phyloP scores from a whole-genome alignment of 75 land plant species.

The Picea sitchensis region DNA sequence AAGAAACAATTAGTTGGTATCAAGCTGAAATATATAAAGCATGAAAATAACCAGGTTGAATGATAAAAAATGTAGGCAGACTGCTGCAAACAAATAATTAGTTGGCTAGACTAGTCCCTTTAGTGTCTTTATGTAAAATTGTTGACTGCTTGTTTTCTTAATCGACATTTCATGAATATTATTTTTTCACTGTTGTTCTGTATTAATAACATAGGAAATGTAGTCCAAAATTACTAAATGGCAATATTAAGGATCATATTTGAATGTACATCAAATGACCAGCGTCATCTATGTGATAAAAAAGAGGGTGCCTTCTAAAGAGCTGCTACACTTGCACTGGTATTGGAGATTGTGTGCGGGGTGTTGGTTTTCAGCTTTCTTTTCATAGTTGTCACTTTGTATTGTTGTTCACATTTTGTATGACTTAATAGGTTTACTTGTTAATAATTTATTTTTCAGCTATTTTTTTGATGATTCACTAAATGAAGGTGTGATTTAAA shows the following conservation, averaged over 20 bases:
- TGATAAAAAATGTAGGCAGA: not conserved
- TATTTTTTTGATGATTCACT: not conserved
- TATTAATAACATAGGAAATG: not conserved
- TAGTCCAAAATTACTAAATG: not conserved
- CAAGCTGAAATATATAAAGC: too few relatives aligned
- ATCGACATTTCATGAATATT: not conserved
- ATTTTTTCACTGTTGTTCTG: not conserved
- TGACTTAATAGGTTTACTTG: too few relatives aligned
- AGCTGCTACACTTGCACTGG: not conserved
- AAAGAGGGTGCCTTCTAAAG: not conserved
- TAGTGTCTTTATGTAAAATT: not conserved
- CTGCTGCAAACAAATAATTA: not conserved
- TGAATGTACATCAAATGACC: not conserved
- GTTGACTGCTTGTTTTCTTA: not conserved
- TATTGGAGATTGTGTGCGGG: not conserved
- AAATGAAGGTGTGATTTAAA: not conserved
- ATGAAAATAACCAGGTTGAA: not conserved
- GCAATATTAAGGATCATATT: not conserved
- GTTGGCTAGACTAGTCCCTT: not conserved
- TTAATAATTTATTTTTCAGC: not conserved
- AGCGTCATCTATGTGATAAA: not conserved
- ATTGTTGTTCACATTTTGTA: not conserved
- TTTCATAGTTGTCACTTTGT: not conserved
- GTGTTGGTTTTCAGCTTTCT: not conserved
- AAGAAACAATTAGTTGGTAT: too few relatives aligned